Base-by-base conservation (phyloP, 148 eudicot genomes). In the Polygonum maritimum region DNA sequence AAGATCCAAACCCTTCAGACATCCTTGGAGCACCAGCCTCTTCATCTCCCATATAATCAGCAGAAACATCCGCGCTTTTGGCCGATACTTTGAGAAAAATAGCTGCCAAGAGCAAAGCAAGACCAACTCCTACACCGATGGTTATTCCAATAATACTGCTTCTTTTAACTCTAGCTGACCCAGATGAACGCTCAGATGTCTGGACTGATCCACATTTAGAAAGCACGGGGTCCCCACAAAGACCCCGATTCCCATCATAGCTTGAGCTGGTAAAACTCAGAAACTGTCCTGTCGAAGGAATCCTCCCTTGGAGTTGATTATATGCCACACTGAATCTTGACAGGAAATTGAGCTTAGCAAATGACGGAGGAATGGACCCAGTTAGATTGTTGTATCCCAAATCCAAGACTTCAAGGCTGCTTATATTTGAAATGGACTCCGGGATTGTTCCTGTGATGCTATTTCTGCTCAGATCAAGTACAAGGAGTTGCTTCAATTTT, bases 191-290 rank as follows among this genome's bases (percentile, higher is more conserved):
- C 41, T 13, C 26, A 79, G 71, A 11, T 67, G 51, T 54, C 6
- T 44, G 49, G 13, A 1, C 69, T 31, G 4, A 44, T 48, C 52
- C 65, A 77, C 97, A 94, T 45, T 89, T 82, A 76, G 87, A 80
- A 18, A 81, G 51, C 33, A 84, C 71, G 3, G 71, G 77, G 79
- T 77, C 79, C n/a, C 98, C 95, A 77, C 97, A 94, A 84, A 93
- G 97, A 55, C 91, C 98, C 35, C 80, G 79, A 79, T 93, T 93
- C 5, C 94, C 97, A 67, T 89, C 98, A 48, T 86, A 93, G 84
- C 97, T 93, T 40, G 95, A 90, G 77, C 78, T 83, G 7, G 97
- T 87, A 75, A 94, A 94, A 77, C 93, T 81, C 33, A 75, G 83
- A 79, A 94, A 91, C 78, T 91, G 98, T 12, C 85, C 88, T 48